These are phyloP conservation scores for Debaryomyces tyrocola DNA, from an alignment of 805 yeast genomes.

Conservation along the genomic window DNA sequence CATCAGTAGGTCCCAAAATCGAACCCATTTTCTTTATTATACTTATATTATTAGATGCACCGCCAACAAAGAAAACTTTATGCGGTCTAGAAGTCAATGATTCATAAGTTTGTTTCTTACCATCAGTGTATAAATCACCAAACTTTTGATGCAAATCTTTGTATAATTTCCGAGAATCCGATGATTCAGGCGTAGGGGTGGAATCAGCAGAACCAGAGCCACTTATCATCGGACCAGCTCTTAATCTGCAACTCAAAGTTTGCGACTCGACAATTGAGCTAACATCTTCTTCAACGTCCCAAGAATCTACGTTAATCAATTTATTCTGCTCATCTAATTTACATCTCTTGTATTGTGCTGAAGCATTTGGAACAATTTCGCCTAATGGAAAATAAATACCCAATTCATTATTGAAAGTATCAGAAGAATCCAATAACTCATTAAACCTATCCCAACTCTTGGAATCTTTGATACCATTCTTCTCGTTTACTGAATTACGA, in stretches of 20 bases:
- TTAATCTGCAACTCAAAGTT: conserved; percentile 76
- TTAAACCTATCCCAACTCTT: conserved; percentile 65
- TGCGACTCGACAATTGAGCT: conserved; percentile 82
- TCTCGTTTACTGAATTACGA: conserved; percentile 59
- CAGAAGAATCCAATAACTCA: conserved; percentile 45
- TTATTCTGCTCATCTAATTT: conserved; percentile 30
- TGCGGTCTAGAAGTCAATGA: conserved; percentile 58
- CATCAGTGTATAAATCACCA: conserved; percentile 50
- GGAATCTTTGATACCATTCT: conserved; percentile 27
- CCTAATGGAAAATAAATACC: conserved; percentile 87
- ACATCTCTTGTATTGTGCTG: conserved; percentile 60
- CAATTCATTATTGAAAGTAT: conserved; percentile 44
- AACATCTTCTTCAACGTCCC: conserved; percentile 65
- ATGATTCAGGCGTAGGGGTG: not conserved
- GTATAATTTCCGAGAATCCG: conserved; percentile 16
- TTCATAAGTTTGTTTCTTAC: conserved; percentile 42
- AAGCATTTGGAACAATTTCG: conserved; percentile 86
- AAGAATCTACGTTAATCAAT: conserved; percentile 27
- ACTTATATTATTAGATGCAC: conserved; percentile 72
- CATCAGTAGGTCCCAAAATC: conserved; percentile 64
- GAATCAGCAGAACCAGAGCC: conserved; percentile 6
- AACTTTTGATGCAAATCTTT: conserved; percentile 28
- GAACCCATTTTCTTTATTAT: conserved; percentile 69
- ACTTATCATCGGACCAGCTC: conserved; percentile 76
- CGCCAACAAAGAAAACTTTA: conserved; percentile 81